Base-by-base conservation (phyloP, 2,329 filamentous ascomycete genomes). In the Cercospora brassicicola region DNA sequence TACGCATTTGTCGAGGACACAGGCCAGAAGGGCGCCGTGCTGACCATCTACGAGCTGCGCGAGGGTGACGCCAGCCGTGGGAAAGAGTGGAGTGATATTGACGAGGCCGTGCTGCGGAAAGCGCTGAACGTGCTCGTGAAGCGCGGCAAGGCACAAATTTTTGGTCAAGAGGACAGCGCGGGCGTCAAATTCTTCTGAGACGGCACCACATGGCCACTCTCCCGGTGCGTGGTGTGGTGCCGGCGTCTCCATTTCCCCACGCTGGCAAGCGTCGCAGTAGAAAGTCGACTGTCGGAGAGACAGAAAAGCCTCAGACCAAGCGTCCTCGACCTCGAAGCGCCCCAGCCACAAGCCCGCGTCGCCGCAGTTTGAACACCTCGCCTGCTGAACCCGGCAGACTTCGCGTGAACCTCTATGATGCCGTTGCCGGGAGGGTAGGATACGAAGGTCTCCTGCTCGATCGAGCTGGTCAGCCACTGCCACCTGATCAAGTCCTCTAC, bases 141-240 rank as follows among this genome's bases (percentile, higher is more conserved):
- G 84, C 87, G 90, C 70, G 93, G 93, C 73, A 96, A 91, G 81
- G 94, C 94, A 13, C 94, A 98, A 80, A 89, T 98, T 28, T 98
- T 99, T 82, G 94, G 94, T 36, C 87, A 88, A 64, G 93, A 94
- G 75, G 93, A 94, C 78, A 91, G 92, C 69, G 88, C 91, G 76
- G 95, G 95, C 75, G 93, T 98, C 72, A 99, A 99, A 83, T 98
- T 99, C 83, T 98, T 98, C 78, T 97, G 48, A 28, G 30, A 30
- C 18, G 30, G 5, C 23, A 42, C 28, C 39, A 42, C 15, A 65
- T 60, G 55, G 36, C 36, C 11, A 18, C 42, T 15, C 42, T 60
- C 2, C 61, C 64, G 15, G 61, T 59, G 23, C 60, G 65, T 30
- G 33, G 39, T 18, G 59, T 62, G 28, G 48, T 23, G n/a, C 20